Evolutionary conservation across 768 basidiomycete genomes (phyloP).

Genomic region (Butyriboletus loyo): DNA sequence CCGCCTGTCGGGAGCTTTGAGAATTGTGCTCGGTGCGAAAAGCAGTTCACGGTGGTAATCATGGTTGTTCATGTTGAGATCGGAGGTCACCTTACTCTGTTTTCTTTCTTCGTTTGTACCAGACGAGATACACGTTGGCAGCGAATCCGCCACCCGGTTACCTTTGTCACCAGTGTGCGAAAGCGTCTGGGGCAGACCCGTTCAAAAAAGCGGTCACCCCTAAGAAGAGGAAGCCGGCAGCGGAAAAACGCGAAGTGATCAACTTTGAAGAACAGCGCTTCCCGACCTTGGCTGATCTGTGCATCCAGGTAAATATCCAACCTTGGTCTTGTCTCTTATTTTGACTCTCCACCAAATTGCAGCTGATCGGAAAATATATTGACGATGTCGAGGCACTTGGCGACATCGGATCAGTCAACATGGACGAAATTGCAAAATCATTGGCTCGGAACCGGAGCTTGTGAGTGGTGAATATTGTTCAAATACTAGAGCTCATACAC

Average conservation of each 20-base stretch:
- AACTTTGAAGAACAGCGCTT: slow-evolving; percentile 69
- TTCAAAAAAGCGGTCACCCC: slow-evolving; percentile 75
- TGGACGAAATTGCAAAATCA: slow-evolving; percentile 80
- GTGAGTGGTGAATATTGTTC: slow-evolving; percentile 44
- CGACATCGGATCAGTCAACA: slow-evolving; percentile 80
- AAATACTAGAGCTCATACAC: background rate
- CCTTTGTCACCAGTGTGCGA: slow-evolving; percentile 83
- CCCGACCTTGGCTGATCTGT: slow-evolving; percentile 70
- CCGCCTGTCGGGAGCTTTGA: slow-evolving; percentile 78
- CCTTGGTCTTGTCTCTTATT: background rate
- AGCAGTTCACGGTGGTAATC: slow-evolving; percentile 86
- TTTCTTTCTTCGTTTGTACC: background rate
- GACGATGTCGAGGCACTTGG: slow-evolving; percentile 88
- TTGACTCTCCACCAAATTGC: background rate
- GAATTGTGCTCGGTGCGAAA: slow-evolving; percentile 75
- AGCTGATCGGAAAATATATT: slow-evolving; percentile 85
- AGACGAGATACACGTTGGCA: slow-evolving; percentile 88
- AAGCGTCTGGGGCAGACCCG: slow-evolving; percentile 72
- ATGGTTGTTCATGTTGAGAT: background rate
- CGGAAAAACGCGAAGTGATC: slow-evolving; percentile 65
- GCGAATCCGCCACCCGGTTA: slow-evolving; percentile 68
- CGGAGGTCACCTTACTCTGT: background rate
- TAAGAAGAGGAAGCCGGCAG: slow-evolving; percentile 58
- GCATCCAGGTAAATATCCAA: slow-evolving; percentile 59
- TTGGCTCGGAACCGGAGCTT: slow-evolving; percentile 77